Conservation (phyloP, 192 early-diverging fungal species). For the Backusella liffmaniae region DNA sequence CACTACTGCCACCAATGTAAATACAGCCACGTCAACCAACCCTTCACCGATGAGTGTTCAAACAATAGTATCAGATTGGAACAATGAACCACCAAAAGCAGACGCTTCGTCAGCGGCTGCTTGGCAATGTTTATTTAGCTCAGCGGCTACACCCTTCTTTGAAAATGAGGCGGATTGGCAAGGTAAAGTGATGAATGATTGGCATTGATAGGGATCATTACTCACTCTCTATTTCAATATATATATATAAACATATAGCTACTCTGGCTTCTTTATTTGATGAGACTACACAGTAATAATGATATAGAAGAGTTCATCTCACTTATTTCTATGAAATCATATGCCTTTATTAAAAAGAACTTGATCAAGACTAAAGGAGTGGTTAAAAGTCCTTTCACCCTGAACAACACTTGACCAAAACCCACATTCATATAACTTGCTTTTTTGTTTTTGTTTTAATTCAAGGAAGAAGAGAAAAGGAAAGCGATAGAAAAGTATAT, state of each 20-base stretch:
- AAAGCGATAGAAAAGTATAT: too few relatives aligned
- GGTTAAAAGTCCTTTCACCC: too few relatives aligned
- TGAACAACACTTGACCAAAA: too few relatives aligned
- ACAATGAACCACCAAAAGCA: not conserved
- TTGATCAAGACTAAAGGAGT: too few relatives aligned
- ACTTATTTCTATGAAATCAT: too few relatives aligned
- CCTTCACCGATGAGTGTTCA: slow-evolving; percentile 13
- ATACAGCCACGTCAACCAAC: not conserved
- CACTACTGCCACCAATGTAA: not conserved
- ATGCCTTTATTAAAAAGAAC: too few relatives aligned
- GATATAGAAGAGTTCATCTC: too few relatives aligned
- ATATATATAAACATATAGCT: not conserved
- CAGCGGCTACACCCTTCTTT: slow-evolving; percentile 6
- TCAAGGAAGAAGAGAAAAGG: too few relatives aligned
- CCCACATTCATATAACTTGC: too few relatives aligned
- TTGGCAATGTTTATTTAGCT: slow-evolving; percentile 21
- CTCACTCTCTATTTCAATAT: not conserved
- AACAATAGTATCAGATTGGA: slow-evolving; percentile 5
- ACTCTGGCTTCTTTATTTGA: slow-evolving; percentile 7
- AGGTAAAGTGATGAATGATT: not conserved
- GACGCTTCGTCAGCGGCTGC: not conserved
- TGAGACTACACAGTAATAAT: not conserved
- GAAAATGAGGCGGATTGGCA: slow-evolving; percentile 9
- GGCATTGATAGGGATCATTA: not conserved
- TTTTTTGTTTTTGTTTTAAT: too few relatives aligned